phyloP scores from a whole-genome alignment of 108 stramenopile species.

The Nitzschia palea region DNA sequence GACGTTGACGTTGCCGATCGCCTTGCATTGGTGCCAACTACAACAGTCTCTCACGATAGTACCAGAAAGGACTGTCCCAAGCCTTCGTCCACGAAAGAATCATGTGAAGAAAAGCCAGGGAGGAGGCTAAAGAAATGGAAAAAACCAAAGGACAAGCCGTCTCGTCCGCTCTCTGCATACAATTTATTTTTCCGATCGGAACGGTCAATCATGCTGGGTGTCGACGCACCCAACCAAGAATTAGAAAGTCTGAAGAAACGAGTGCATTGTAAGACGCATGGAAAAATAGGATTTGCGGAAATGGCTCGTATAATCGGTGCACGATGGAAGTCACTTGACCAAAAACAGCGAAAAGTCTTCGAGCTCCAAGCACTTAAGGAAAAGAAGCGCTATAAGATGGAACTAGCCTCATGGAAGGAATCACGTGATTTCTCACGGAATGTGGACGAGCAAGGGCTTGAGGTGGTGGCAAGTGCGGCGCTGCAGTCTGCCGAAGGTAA shows the following conservation, averaged over 20 bases:
- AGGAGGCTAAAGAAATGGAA: slow-evolving; percentile 33
- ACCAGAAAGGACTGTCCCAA: no score
- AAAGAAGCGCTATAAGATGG: slow-evolving; percentile 32
- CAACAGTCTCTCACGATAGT: no score
- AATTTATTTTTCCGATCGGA: slow-evolving; percentile 38
- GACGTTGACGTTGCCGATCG: no score
- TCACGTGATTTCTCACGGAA: background rate
- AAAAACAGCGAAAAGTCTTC: slow-evolving; percentile 20
- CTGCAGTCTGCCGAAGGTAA: background rate
- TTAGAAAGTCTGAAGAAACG: slow-evolving; percentile 40
- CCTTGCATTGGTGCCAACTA: no score
- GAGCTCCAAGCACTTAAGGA: slow-evolving; percentile 19
- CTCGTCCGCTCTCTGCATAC: slow-evolving; percentile 39
- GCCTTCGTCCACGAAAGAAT: no score
- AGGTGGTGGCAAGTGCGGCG: slow-evolving; percentile 11
- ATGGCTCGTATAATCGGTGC: slow-evolving; percentile 64
- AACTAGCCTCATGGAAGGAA: slow-evolving; percentile 42
- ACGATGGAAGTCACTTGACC: slow-evolving; percentile 51
- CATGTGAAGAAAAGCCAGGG: slow-evolving; percentile 16
- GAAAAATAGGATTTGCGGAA: slow-evolving; percentile 79
- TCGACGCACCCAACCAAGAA: slow-evolving; percentile 17
- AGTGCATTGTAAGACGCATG: slow-evolving; percentile 71
- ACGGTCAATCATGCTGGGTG: slow-evolving; percentile 33
- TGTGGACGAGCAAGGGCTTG: no score
- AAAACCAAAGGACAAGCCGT: slow-evolving; percentile 38